Conservation (phyloP, 192 early-diverging fungal species). For the Chytriomyces confervae region DNA sequence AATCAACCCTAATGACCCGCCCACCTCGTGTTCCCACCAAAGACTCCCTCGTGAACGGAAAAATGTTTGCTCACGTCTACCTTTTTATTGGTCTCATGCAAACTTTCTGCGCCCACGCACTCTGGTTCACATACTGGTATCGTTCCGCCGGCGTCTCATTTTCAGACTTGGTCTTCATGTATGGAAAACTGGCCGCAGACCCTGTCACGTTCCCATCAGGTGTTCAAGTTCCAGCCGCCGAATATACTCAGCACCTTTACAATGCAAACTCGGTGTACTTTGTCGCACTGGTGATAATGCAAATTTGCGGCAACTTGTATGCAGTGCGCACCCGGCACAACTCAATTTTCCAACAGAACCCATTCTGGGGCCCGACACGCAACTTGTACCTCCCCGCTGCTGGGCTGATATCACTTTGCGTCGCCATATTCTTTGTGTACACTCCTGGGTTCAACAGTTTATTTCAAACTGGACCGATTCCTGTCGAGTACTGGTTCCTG, state of each 20-base stretch:
- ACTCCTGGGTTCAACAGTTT: conserved; percentile 62
- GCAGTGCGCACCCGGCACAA: conserved; percentile 60
- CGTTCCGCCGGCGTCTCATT: background rate
- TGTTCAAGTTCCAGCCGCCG: background rate
- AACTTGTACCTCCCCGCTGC: conserved; percentile 65
- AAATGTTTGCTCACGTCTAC: conserved; percentile 78
- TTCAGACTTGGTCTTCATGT: conserved; percentile 14
- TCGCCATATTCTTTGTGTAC: conserved; percentile 51
- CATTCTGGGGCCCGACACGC: conserved; percentile 60
- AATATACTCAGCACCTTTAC: background rate
- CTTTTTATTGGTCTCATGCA: conserved; percentile 76
- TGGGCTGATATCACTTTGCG: conserved; percentile 52
- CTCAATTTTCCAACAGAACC: conserved; percentile 67
- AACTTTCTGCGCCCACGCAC: conserved; percentile 57
- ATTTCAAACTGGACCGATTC: conserved; percentile 64
- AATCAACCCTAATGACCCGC: conserved; percentile 72
- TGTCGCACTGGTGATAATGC: conserved; percentile 23
- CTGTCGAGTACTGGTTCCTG: conserved; percentile 69
- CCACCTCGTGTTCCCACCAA: conserved; percentile 73
- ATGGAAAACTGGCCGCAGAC: background rate
- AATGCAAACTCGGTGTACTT: conserved; percentile 22
- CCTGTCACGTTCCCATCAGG: conserved; percentile 16
- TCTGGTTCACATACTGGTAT: conserved; percentile 46
- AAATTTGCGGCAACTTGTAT: conserved; percentile 58
- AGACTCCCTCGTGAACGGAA: conserved; percentile 69